Conservation (phyloP, 192 early-diverging fungal species). For the Coemansia sp. region DNA sequence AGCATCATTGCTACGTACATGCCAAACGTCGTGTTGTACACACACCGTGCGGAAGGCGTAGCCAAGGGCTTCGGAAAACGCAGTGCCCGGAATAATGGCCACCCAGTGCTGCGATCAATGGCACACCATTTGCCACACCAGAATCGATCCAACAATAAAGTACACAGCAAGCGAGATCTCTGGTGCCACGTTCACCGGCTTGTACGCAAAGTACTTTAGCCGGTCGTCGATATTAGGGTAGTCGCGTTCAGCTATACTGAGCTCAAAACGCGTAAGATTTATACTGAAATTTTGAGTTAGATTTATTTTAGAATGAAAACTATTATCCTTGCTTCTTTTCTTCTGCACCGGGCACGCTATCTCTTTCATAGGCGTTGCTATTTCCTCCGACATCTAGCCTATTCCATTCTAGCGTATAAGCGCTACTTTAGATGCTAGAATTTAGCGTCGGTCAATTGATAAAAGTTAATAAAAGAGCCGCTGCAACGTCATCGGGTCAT, state of each 20-base stretch:
- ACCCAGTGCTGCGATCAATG: conserved; percentile 29
- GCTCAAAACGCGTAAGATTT: too few relatives aligned
- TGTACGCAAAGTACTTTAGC: conserved; percentile 41
- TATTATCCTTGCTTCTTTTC: too few relatives aligned
- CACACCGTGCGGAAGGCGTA: conserved; percentile 39
- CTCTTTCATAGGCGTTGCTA: too few relatives aligned
- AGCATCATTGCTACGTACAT: conserved; percentile 42
- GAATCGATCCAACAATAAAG: conserved; percentile 10
- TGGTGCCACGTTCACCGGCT: conserved; percentile 27
- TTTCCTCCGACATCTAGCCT: too few relatives aligned
- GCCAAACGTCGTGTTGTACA: conserved; percentile 34
- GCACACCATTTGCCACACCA: conserved; percentile 19
- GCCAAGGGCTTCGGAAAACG: conserved; percentile 32
- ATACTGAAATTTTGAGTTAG: too few relatives aligned
- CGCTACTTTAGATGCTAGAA: too few relatives aligned
- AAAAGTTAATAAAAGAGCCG: too few relatives aligned
- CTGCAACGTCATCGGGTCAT: too few relatives aligned
- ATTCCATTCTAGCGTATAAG: too few relatives aligned
- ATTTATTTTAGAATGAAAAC: too few relatives aligned
- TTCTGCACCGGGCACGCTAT: too few relatives aligned
- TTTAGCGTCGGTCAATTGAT: too few relatives aligned
- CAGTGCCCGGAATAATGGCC: conserved; percentile 32
- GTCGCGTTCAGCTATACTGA: background rate
- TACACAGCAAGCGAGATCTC: conserved; percentile 30
- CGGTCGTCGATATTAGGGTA: background rate